Evolutionary conservation across 768 basidiomycete genomes (phyloP).

Genomic region (Psilocybe cyanescens): DNA sequence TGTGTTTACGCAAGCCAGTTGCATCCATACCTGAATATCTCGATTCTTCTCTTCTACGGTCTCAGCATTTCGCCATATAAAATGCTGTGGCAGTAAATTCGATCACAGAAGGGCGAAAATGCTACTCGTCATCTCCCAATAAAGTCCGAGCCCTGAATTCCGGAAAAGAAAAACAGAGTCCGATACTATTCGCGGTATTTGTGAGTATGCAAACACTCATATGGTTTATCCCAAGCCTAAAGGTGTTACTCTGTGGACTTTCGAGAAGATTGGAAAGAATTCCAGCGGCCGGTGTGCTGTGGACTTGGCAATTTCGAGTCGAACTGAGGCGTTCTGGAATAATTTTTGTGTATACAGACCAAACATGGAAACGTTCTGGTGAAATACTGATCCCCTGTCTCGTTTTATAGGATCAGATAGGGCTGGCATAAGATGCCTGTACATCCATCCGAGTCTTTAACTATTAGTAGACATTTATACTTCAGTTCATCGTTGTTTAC

Average conservation of each 20-base stretch:
- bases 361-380: background rate
- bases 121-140: background rate
- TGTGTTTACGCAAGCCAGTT: no score
- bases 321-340: background rate
- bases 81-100: no score
- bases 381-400: background rate
- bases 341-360: background rate
- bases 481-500: background rate
- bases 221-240: background rate
- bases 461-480: background rate
- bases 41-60: no score
- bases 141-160: constrained; percentile 1
- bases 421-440: no score
- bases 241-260: background rate
- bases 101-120: background rate
- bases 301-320: background rate
- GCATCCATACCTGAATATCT: no score
- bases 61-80: no score
- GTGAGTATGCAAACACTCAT: background rate
- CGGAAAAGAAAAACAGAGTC: background rate
- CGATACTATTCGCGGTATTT: background rate
- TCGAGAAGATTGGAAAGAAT: constrained; percentile 6
- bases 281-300: background rate
- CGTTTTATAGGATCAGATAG: background rate
- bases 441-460: no score